phyloP scores from a whole-genome alignment of 2,329 filamentous ascomycete genomes.

The Zasmidium angulare region DNA sequence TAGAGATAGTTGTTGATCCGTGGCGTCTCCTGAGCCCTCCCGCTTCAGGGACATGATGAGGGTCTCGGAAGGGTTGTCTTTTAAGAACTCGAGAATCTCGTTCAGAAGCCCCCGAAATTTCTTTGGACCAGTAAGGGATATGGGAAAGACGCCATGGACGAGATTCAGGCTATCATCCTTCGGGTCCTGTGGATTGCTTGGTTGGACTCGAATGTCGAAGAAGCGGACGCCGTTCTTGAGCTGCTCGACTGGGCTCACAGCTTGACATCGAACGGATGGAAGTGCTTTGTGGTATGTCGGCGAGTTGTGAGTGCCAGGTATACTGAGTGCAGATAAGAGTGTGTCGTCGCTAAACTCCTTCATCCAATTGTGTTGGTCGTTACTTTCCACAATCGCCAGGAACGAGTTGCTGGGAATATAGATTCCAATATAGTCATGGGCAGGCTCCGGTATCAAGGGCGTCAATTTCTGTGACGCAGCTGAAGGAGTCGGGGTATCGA shows the following conservation, averaged over 20 bases:
- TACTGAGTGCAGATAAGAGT: slow-evolving; percentile 76
- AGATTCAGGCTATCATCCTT: slow-evolving; percentile 68
- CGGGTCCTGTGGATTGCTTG: slow-evolving; percentile 56
- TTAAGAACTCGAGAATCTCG: slow-evolving; percentile 67
- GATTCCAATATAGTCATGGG: slow-evolving; percentile 42
- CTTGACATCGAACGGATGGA: slow-evolving; percentile 91
- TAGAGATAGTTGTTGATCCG: slow-evolving; percentile 73
- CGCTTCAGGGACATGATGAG: slow-evolving; percentile 87
- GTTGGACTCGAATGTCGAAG: slow-evolving; percentile 84
- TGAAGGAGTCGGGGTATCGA: slow-evolving; percentile 65
- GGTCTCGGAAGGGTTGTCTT: slow-evolving; percentile 74
- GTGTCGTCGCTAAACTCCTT: slow-evolving; percentile 66
- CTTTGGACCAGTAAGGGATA: slow-evolving; percentile 78
- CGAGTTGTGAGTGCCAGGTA: slow-evolving; percentile 94
- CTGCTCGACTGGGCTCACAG: slow-evolving; percentile 73
- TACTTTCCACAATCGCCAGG: slow-evolving; percentile 67
- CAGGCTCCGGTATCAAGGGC: slow-evolving; percentile 41
- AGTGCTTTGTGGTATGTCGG: slow-evolving; percentile 81
- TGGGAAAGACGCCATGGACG: slow-evolving; percentile 87
- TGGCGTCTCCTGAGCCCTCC: slow-evolving; percentile 79
- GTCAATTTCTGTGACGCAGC: slow-evolving; percentile 39
- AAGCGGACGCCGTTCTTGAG: slow-evolving; percentile 89
- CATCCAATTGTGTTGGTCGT: slow-evolving; percentile 78
- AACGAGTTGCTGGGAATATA: slow-evolving; percentile 41
- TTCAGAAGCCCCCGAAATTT: slow-evolving; percentile 74